phyloP scores from a whole-genome alignment of 768 basidiomycete species.

The Podaxis sp. region DNA sequence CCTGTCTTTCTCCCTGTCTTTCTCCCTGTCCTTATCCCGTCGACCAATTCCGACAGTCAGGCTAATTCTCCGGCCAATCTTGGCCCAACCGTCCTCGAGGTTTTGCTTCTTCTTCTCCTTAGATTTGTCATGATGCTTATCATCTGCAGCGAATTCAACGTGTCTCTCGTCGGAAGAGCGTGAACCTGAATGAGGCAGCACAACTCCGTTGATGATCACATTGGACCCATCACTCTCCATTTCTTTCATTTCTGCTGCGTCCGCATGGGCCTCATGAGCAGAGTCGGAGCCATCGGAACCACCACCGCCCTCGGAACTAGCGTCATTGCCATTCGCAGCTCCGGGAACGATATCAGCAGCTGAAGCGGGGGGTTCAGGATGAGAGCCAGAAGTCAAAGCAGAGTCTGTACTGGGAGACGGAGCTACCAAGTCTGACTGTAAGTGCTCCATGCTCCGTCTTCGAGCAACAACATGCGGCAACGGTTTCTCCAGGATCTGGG shows the following conservation, averaged over 20 bases:
- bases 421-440: not conserved
- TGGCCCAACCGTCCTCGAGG: constrained; percentile 45
- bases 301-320: not conserved
- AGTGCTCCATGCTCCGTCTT: constrained; percentile 20
- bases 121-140: not conserved
- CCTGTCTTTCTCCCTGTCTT: constrained; percentile 39
- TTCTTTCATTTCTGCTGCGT: not conserved
- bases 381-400: not conserved
- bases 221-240: constrained; percentile 15
- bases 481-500: constrained; percentile 14
- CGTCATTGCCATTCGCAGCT: not conserved
- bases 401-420: not conserved
- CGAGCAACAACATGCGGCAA: constrained; percentile 6
- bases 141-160: not conserved
- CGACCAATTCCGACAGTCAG: constrained; percentile 49
- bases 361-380: not conserved
- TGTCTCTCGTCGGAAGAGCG: constrained; percentile 9
- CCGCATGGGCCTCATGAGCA: not conserved
- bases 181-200: not conserved
- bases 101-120: constrained; percentile 7
- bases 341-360: not conserved
- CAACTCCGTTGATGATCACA: constrained; percentile 3
- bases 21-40: constrained; percentile 25
- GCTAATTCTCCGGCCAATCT: constrained; percentile 63
- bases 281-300: not conserved